A percentile compares a stretch with the other conserved stretches of the same genome.
Evolutionary conservation across 169 alveolate genomes (phyloP).

Genomic region (Plasmodium chabaudi): DNA sequence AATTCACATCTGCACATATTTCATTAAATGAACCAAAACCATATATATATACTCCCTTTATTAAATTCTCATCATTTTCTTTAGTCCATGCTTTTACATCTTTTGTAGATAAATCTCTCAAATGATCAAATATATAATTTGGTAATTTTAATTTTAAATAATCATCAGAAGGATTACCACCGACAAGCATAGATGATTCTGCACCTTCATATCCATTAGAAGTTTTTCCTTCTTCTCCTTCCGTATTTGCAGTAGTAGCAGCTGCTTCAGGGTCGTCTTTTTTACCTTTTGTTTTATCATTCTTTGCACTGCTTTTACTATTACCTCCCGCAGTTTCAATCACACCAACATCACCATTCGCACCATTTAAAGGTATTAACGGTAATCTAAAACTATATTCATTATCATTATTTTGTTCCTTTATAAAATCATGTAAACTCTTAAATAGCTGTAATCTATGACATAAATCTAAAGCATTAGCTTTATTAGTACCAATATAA

Average conservation of each 20-base stretch:
- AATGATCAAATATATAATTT: slow-evolving; percentile 75
- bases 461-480: slow-evolving; percentile 80
- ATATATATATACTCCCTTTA: slow-evolving; percentile 88
- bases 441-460: slow-evolving; percentile 77
- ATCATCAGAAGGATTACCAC: slow-evolving; percentile 9
- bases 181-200: background rate
- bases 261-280: slow-evolving; percentile 22
- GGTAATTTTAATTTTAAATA: slow-evolving; percentile 81
- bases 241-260: background rate
- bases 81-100: slow-evolving; percentile 86
- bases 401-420: slow-evolving; percentile 82
- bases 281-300: background rate
- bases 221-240: slow-evolving; percentile 5
- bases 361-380: background rate
- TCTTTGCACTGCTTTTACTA: slow-evolving; percentile 3
- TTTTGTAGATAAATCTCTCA: slow-evolving; percentile 80
- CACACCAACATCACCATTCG: background rate
- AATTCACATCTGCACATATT: slow-evolving; percentile 85
- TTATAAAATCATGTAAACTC: slow-evolving; percentile 75
- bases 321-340: background rate
- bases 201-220: slow-evolving; percentile 14
- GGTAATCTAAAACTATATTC: slow-evolving; percentile 85
- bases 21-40: slow-evolving; percentile 92
- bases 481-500: slow-evolving; percentile 79
- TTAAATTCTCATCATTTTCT: slow-evolving; percentile 86